Base-by-base conservation (phyloP, 805 yeast species). In the Ogataea dorogensis region DNA sequence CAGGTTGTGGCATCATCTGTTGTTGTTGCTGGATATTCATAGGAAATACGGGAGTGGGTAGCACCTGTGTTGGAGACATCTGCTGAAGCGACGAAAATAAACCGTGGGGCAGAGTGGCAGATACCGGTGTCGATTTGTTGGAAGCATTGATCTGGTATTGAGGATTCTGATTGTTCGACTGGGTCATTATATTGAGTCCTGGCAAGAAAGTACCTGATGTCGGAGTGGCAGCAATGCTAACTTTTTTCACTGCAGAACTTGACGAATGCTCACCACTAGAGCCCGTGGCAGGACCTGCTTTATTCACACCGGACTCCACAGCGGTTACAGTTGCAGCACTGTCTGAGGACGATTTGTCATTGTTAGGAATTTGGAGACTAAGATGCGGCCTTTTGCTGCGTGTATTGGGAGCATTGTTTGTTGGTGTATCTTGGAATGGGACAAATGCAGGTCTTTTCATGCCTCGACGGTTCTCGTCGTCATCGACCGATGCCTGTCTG, bases 281-380 rank as follows among this genome's bases (percentile, higher is more conserved):
- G 15, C 12, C 24, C 10, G 24, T 17, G 8, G 15, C 14, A 11
- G 3, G 17, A 3, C 15, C 13, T n/a, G 18, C 7, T 12, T 33
- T 27, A 20, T 32, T 26, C 13, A 31, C 17, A 22, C 44, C 33
- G 2, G 40, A 67, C 64, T 50, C 58, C 9, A 68, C 31, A 1
- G 77, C 75, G 4, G 78, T 67, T 16, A 72, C 51, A 0, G 77
- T 69, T 17, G 65, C 49, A 33, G 73, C 67, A 50, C 73, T 56
- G 53, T 68, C 67, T 37, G 61, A 40, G 43, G 58, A 44, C 14
- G 47, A 19, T 31, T 49, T 46, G 24, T 48, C 58, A 26, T 40
- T 37, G n/a, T 36, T 49, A 1, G 87, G 87, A n/a, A 81, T 81
- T 47, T 77, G 78, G 8, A 81, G 80, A 38, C 85, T 59, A 28